phyloP scores from a whole-genome alignment of 1,284 basidiomycete genomes.

The Jaminaea rosea region DNA sequence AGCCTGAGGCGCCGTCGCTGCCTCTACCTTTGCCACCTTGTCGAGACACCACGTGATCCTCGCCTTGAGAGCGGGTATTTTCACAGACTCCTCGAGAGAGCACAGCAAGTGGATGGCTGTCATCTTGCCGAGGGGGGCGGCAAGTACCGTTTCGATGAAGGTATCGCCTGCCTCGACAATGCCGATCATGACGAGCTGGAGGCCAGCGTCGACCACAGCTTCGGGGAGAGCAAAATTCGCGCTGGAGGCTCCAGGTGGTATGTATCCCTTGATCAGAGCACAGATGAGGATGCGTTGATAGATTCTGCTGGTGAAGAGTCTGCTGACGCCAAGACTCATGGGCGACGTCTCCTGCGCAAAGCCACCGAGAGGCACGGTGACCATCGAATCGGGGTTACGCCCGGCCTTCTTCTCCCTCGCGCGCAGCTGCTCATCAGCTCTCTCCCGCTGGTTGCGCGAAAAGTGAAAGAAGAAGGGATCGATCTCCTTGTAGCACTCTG shows the following conservation, averaged over 20 bases:
- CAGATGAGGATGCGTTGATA: conserved; percentile 26
- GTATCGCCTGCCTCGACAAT: conserved; percentile 20
- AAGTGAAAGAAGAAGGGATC: conserved; percentile 96
- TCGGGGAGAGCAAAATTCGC: conserved; percentile 59
- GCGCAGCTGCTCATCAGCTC: conserved; percentile 73
- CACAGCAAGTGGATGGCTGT: conserved; percentile 18
- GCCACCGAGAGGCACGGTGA: conserved; percentile 2
- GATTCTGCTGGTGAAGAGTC: too few relatives aligned
- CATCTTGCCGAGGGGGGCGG: neutral
- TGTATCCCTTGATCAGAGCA: conserved; percentile 22
- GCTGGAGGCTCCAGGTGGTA: conserved; percentile 8
- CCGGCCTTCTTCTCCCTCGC: conserved; percentile 61
- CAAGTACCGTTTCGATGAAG: conserved; percentile 14
- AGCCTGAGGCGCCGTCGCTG: conserved; percentile 4
- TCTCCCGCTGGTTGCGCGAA: conserved; percentile 84
- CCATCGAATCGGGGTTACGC: conserved; percentile 26
- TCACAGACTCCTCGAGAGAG: conserved; percentile 18
- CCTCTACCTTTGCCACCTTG: conserved; percentile 10
- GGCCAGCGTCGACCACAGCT: conserved; percentile 70
- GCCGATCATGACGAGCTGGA: conserved; percentile 54
- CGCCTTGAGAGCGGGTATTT: conserved; percentile 27
- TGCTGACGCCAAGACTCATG: too few relatives aligned
- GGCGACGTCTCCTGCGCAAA: conserved; percentile 4
- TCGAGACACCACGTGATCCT: conserved; percentile 35
- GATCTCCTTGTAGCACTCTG: conserved; percentile 74